phyloP scores from a whole-genome alignment of 805 yeast species.

The Wickerhamomyces ciferrii region DNA sequence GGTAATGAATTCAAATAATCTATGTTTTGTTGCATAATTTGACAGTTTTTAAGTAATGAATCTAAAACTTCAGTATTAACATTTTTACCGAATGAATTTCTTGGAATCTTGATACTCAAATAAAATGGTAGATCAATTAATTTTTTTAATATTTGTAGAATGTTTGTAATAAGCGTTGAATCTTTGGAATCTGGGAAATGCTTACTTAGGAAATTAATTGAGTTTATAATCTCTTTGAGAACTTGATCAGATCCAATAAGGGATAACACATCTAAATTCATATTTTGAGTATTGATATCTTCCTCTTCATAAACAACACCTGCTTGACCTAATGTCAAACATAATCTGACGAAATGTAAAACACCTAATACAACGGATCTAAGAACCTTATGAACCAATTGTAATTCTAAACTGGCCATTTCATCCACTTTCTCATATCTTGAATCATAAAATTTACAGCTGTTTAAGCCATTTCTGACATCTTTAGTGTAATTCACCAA shows the following conservation, averaged over 20 bases:
- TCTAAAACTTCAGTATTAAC: constrained; percentile 13
- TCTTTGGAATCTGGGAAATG: constrained; percentile 15
- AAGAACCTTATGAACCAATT: constrained; percentile 44
- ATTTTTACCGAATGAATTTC: not conserved
- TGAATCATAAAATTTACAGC: constrained; percentile 8
- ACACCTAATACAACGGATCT: constrained; percentile 47
- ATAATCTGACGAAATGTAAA: constrained; percentile 46
- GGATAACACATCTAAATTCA: constrained; percentile 44
- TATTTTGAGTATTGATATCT: constrained; percentile 60
- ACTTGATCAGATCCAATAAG: constrained; percentile 18
- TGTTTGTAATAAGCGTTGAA: constrained; percentile 12
- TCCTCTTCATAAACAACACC: constrained; percentile 73
- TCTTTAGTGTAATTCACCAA: constrained; percentile 33
- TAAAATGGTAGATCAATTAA: constrained; percentile 16
- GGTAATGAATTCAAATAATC: constrained; percentile 18
- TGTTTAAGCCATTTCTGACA: constrained; percentile 8
- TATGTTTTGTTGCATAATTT: constrained; percentile 8
- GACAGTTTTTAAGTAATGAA: constrained; percentile 3
- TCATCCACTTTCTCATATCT: not conserved
- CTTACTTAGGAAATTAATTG: constrained; percentile 27
- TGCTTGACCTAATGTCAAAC: constrained; percentile 39
- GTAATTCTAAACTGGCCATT: constrained; percentile 1
- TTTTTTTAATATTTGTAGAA: constrained; percentile 14
- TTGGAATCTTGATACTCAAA: constrained; percentile 11
- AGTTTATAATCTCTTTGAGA: constrained; percentile 22